Conservation (phyloP, 1,284 basidiomycete genomes). For the Apiotrichum gracile region DNA sequence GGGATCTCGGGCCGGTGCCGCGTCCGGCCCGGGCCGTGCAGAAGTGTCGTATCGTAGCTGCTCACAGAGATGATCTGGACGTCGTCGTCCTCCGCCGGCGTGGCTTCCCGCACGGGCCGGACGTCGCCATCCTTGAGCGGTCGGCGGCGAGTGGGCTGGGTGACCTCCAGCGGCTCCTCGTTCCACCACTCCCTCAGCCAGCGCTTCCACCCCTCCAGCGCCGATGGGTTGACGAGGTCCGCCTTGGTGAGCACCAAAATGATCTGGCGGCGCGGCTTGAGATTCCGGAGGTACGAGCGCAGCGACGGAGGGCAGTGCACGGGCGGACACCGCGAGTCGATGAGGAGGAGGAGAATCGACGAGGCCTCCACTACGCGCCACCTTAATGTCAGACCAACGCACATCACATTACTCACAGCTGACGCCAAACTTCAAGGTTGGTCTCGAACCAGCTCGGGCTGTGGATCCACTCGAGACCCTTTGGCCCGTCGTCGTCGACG, state of each 20-base stretch:
- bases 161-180: slow-evolving; percentile 12
- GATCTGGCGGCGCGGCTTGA: slow-evolving; percentile 53
- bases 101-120: not conserved
- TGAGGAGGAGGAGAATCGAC: slow-evolving; percentile 72
- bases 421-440: slow-evolving; percentile 86
- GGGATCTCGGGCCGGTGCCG: slow-evolving; percentile 62
- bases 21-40: slow-evolving; percentile 1
- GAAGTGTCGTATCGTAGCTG: slow-evolving; percentile 58
- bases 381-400: slow-evolving; percentile 44
- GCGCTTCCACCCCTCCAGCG: slow-evolving; percentile 60
- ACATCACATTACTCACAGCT: slow-evolving; percentile 52
- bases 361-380: slow-evolving; percentile 84
- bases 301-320: slow-evolving; percentile 55
- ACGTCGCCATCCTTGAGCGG: not conserved
- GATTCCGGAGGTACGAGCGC: slow-evolving; percentile 47
- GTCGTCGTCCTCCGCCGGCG: slow-evolving; percentile 14
- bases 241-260: slow-evolving; percentile 80
- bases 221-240: slow-evolving; percentile 61
- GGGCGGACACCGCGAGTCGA: slow-evolving; percentile 78
- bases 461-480: slow-evolving; percentile 20
- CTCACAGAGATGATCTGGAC: slow-evolving; percentile 63
- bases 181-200: slow-evolving; percentile 57
- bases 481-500: slow-evolving; percentile 49
- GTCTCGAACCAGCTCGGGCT: slow-evolving; percentile 69
- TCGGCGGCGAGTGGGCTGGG: not conserved